These are phyloP conservation scores for Wickerhamomyces strasburgensis DNA, from an alignment of 805 yeast genomes.

Conservation along the genomic window DNA sequence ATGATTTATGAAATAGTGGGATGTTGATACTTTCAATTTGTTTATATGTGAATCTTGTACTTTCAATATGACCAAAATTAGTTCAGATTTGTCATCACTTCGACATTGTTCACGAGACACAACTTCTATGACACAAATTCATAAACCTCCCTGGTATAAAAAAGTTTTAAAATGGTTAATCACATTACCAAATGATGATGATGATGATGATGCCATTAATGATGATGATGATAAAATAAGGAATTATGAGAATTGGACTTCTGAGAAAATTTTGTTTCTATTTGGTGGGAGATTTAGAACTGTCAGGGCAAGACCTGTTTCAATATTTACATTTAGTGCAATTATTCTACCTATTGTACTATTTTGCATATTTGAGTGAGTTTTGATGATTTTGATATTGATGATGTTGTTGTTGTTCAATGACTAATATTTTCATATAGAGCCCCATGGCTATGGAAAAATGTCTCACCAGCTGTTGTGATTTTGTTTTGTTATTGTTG, in stretches of 20 bases:
- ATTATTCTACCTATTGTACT: slow-evolving; percentile 45
- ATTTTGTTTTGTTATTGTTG: slow-evolving; percentile 56
- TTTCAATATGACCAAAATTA: too few species aligned
- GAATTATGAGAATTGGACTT: slow-evolving; percentile 42
- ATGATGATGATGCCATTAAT: not conserved
- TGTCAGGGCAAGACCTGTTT: slow-evolving; percentile 35
- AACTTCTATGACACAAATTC: too few species aligned
- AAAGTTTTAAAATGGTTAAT: slow-evolving; percentile 22
- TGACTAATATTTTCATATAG: slow-evolving; percentile 24
- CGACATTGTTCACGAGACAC: too few species aligned
- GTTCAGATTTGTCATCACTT: not conserved
- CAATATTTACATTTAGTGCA: slow-evolving; percentile 30
- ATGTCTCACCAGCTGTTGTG: slow-evolving; percentile 50
- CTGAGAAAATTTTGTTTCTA: slow-evolving; percentile 42
- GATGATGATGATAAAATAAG: not conserved
- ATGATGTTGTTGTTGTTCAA: slow-evolving; percentile 50
- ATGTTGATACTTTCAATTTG: too few species aligned
- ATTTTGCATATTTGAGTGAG: slow-evolving; percentile 45
- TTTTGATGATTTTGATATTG: too few species aligned
- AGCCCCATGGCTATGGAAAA: slow-evolving; percentile 51
- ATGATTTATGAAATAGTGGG: too few species aligned
- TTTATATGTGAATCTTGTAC: too few species aligned
- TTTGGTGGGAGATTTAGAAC: slow-evolving; percentile 63
- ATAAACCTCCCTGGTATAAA: slow-evolving; percentile 6
- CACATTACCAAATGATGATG: slow-evolving; percentile 14